Percentiles rank a stretch among this genome's conserved stretches.
These are phyloP conservation scores for Thelonectria blattea DNA, from an alignment of 2,329 filamentous ascomycete genomes.

Conservation along the genomic window DNA sequence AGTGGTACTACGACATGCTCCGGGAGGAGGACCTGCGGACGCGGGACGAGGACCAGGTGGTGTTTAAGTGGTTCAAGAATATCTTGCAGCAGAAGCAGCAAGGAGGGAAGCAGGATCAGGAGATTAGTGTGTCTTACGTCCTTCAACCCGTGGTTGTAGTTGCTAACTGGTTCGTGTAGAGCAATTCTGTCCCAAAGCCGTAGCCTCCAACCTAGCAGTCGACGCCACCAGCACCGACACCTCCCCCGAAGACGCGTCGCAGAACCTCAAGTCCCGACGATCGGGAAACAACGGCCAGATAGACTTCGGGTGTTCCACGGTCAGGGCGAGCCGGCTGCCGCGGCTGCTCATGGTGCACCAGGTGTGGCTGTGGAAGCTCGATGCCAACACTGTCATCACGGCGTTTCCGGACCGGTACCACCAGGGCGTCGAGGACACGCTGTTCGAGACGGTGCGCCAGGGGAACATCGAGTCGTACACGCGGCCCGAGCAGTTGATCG, in stretches of 20 bases:
- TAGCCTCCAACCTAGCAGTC: not conserved
- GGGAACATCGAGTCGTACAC: slow-evolving; percentile 5
- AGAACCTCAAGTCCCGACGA: not conserved
- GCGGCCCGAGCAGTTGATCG: slow-evolving; percentile 19
- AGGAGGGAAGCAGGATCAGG: not conserved
- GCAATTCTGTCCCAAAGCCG: not conserved
- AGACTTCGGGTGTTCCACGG: not conserved
- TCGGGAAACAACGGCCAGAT: not conserved
- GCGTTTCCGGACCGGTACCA: slow-evolving; percentile 21
- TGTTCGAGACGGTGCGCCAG: slow-evolving; percentile 27
- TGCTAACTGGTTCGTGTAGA: not conserved
- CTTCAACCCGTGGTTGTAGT: not conserved
- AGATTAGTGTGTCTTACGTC: not conserved
- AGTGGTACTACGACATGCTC: slow-evolving; percentile 12
- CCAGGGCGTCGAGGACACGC: slow-evolving; percentile 12
- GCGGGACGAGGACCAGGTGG: slow-evolving; percentile 17
- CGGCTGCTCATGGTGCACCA: slow-evolving; percentile 24
- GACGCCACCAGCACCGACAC: too few relatives aligned
- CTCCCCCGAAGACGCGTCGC: not conserved
- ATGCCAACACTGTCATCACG: slow-evolving; percentile 25
- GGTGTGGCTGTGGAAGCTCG: slow-evolving; percentile 32
- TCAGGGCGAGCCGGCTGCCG: not conserved
- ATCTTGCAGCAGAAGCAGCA: not conserved
- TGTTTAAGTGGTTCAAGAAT: slow-evolving; percentile 13
- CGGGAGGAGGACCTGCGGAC: not conserved